Evolutionary conservation across 768 basidiomycete genomes (phyloP).

Genomic region (Kwoniella mangroviensis): DNA sequence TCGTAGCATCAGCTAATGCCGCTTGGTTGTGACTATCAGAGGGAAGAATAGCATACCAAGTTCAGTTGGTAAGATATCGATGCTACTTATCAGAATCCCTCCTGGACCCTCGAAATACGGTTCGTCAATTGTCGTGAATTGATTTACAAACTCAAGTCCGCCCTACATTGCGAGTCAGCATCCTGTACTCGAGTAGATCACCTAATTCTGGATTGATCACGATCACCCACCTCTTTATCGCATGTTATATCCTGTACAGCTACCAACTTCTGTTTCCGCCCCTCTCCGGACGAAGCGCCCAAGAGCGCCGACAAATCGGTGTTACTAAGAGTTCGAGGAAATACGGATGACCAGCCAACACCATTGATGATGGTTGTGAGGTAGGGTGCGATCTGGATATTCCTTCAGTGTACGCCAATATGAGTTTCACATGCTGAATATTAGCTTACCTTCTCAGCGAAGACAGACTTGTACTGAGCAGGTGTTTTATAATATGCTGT

Average conservation of each 20-base stretch:
- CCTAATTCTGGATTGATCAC: background rate
- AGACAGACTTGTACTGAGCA: slow-evolving; percentile 68
- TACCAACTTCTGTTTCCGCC: slow-evolving; percentile 62
- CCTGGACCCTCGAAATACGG: slow-evolving; percentile 66
- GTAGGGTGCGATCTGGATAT: slow-evolving; percentile 76
- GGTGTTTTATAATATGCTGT: slow-evolving; percentile 76
- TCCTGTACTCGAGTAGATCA: background rate
- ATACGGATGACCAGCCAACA: slow-evolving; percentile 77
- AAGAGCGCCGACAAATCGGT: slow-evolving; percentile 62
- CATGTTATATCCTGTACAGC: slow-evolving; percentile 83
- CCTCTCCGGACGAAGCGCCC: slow-evolving; percentile 59
- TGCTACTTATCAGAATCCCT: slow-evolving; percentile 77
- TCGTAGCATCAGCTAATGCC: background rate
- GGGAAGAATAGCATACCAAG: slow-evolving; percentile 60
- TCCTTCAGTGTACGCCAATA: background rate
- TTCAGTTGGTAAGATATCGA: slow-evolving; percentile 87
- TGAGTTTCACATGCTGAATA: background rate
- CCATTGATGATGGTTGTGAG: slow-evolving; percentile 84
- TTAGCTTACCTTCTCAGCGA: slow-evolving; percentile 67
- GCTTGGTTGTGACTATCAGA: background rate
- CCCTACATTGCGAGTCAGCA: slow-evolving; percentile 62
- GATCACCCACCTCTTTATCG: slow-evolving; percentile 69
- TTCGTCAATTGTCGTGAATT: slow-evolving; percentile 72
- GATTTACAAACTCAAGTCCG: slow-evolving; percentile 79
- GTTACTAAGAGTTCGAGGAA: slow-evolving; percentile 78